Percentiles rank a stretch among this genome's conserved stretches.
Conservation (phyloP, 352 stramenopile genomes). For the Pythium brassicae region DNA sequence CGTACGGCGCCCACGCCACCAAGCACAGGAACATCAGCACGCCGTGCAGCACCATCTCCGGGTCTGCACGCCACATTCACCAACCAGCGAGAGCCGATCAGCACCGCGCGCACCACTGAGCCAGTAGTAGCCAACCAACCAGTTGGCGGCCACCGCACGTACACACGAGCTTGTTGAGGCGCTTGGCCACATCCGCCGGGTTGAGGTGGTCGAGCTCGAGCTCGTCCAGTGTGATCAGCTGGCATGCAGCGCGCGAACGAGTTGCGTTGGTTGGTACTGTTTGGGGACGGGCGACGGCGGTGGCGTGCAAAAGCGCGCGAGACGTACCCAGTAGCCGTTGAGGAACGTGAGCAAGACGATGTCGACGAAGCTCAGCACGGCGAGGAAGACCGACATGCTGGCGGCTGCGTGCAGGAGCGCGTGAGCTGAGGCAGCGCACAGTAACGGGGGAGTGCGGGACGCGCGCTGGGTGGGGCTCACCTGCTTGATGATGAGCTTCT, state of each 20-base stretch:
- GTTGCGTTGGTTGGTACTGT: not conserved
- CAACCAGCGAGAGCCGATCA: constrained; percentile 5
- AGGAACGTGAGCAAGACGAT: constrained; percentile 85
- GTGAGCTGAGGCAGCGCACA: too few species aligned
- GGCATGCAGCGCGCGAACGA: not conserved
- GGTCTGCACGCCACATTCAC: constrained; percentile 25
- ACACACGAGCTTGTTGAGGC: constrained; percentile 85
- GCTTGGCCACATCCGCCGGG: constrained; percentile 76
- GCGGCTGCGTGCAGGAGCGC: not conserved
- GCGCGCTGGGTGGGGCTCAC: too few species aligned
- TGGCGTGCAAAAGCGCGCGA: too few species aligned
- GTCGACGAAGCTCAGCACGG: constrained; percentile 78
- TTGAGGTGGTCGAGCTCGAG: constrained; percentile 86
- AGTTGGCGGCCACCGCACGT: too few species aligned
- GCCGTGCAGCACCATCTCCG: constrained; percentile 78
- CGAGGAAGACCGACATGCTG: constrained; percentile 67
- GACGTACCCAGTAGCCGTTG: constrained; percentile 82
- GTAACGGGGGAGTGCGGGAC: too few species aligned
- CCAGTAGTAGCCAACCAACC: constrained; percentile 1
- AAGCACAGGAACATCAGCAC: constrained; percentile 74
- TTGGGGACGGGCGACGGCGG: not conserved
- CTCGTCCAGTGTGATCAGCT: constrained; percentile 85
- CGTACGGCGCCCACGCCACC: constrained; percentile 66
- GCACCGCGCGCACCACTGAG: too few species aligned
- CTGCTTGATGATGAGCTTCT: too few species aligned